Base-by-base conservation (phyloP, 441 rosid species). In the Corymbia calophylla region DNA sequence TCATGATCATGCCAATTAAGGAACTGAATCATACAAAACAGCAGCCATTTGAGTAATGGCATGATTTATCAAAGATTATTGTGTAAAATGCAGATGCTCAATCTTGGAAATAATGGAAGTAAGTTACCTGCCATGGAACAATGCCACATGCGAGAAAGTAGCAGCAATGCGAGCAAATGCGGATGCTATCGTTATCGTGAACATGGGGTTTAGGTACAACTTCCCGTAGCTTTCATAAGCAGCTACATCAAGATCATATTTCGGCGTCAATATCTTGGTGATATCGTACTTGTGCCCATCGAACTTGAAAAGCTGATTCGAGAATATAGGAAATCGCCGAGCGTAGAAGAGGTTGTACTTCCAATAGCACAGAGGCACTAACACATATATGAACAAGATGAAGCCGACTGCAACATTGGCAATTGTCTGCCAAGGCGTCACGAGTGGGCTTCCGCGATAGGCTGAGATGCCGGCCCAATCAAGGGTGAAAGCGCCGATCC, bases 381-480 rank as follows among this genome's bases (percentile, higher is more conserved):
- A 92, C 82, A 98, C 94, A 95, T 97, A 97, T 53, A 98, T 93
- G 86, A 98, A 98, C 98, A 98, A 94, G 92, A 96, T 86, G 92
- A 97, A 98, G 53, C 99, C 99, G 62, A 96, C 90, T 39, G 96
- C 99, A 51, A 98, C 97, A 62, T 97, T 98, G 91, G 96, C 93
- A 89, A 97, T 96, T 60, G 99, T 95, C 54, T 95, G 92, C 97
- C 97, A 98, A 3, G 99, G 99, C 31, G 99, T 88, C 70, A 98
- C 97, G 89, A 97, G 93, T 5, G 99, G 99, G 89, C 99, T 96
- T 35, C 99, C 99, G 73, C 97, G 99, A 77, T 97, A 98, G 68
- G 99, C 99, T 8, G 99, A 96, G 91, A 98, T 96, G 27, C 99
- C 99, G 54, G 99, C 99, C 99, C 99, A 97, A 87, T 97, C 99